Evolutionary conservation across 192 early-diverging fungal species (phyloP).

Genomic region (Irineochytrium annulatum): DNA sequence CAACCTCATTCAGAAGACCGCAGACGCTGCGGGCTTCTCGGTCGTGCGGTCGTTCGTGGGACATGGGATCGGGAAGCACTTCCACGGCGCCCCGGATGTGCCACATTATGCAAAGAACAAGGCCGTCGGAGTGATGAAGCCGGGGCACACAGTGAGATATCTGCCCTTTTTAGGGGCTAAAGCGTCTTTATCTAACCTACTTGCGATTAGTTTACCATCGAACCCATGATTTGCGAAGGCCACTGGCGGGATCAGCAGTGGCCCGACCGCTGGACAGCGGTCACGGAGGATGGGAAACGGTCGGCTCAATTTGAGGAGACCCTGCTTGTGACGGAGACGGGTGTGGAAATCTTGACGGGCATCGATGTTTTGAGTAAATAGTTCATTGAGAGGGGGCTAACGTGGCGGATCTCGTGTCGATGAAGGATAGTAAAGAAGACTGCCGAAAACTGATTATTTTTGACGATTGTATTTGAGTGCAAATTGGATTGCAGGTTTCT

Average conservation of each 20-base stretch:
- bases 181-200: conserved; percentile 10
- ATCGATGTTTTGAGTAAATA: too few relatives aligned
- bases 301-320: conserved; percentile 98
- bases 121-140: conserved; percentile 92
- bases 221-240: conserved; percentile 98
- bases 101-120: conserved; percentile 97
- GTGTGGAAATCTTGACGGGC: conserved; percentile 79
- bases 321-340: conserved; percentile 85
- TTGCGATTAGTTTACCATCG: conserved; percentile 78
- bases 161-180: conserved; percentile 7
- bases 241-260: conserved; percentile 47
- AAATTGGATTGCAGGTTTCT: too few relatives aligned
- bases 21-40: conserved; percentile 78
- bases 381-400: too few relatives aligned
- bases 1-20: conserved; percentile 81
- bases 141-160: conserved; percentile 66
- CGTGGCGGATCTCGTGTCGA: too few relatives aligned
- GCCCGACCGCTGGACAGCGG: conserved; percentile 75
- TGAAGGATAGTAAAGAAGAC: too few relatives aligned
- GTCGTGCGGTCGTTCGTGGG: conserved; percentile 91
- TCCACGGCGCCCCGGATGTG: conserved; percentile 87
- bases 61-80: conserved; percentile 83
- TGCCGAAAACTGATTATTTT: too few relatives aligned
- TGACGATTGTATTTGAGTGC: too few relatives aligned
- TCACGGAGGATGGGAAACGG: conserved; percentile 88